Percentiles rank a stretch among this genome's conserved stretches.
Conservation (phyloP, 306 rosid species). For the Oemleria cerasiformis region DNA sequence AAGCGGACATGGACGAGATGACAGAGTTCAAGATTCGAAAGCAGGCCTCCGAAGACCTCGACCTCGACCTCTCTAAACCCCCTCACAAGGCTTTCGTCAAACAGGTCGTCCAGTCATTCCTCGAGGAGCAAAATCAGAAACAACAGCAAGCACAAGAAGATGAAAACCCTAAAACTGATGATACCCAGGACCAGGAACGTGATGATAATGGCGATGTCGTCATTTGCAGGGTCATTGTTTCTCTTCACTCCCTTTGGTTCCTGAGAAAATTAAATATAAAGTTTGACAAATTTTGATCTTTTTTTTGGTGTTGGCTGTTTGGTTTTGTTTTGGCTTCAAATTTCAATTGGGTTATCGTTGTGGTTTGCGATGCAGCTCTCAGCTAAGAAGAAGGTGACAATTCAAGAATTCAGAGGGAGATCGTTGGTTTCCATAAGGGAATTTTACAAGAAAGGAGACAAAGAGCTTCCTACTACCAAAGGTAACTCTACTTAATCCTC, state of each 20-base stretch:
- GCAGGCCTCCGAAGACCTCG: conserved; percentile 60
- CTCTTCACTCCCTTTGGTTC: conserved; percentile 16
- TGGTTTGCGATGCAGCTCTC: conserved; percentile 50
- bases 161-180: conserved; percentile 1
- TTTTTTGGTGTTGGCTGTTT: background rate
- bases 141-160: conserved; percentile 8
- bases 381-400: conserved; percentile 64
- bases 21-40: conserved; percentile 79
- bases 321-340: no score
- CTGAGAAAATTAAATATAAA: background rate
- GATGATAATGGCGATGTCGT: conserved; percentile 77
- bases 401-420: conserved; percentile 81
- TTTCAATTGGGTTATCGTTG: background rate
- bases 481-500: conserved; percentile 34
- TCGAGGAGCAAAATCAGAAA: conserved; percentile 42
- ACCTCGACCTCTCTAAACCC: conserved; percentile 59
- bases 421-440: conserved; percentile 78
- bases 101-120: conserved; percentile 59
- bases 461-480: conserved; percentile 80
- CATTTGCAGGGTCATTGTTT: conserved; percentile 61
- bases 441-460: conserved; percentile 62
- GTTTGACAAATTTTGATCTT: background rate
- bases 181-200: conserved; percentile 36
- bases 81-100: conserved; percentile 61
- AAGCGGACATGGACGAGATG: conserved; percentile 72